Evolutionary conservation across 768 basidiomycete species (phyloP).

Genomic region (Lactarius trivialis): DNA sequence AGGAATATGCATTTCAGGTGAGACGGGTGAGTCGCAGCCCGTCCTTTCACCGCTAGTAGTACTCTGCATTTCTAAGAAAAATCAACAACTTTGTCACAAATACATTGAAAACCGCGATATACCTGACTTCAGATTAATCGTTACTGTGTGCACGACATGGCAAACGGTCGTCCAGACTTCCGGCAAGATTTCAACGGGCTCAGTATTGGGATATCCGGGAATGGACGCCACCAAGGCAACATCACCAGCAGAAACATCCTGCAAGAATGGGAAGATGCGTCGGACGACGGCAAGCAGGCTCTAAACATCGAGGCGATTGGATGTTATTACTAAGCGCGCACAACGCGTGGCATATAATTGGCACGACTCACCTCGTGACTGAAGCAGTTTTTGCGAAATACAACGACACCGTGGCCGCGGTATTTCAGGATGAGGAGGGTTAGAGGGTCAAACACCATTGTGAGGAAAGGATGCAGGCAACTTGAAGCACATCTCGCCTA

Average conservation of each 20-base stretch:
- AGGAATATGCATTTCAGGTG: neutral
- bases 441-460: neutral
- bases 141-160: neutral
- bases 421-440: constrained; percentile 1
- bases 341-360: neutral
- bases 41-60: neutral
- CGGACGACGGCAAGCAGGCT: neutral
- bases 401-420: neutral
- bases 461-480: neutral
- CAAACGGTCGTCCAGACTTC: neutral
- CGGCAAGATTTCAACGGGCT: neutral
- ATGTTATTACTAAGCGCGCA: neutral
- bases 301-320: neutral
- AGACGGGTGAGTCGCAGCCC: neutral
- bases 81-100: neutral
- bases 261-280: neutral
- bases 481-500: neutral
- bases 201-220: neutral
- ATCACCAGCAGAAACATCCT: neutral
- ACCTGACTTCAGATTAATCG: constrained; percentile 5
- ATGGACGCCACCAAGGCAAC: neutral
- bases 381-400: neutral
- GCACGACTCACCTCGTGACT: neutral
- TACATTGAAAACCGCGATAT: neutral
- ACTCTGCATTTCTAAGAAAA: neutral